Evolutionary conservation across 129 eudicot genomes (phyloP), one percentile per base, ranked within the genome.

Genomic region (Flaveria bidentis): DNA sequence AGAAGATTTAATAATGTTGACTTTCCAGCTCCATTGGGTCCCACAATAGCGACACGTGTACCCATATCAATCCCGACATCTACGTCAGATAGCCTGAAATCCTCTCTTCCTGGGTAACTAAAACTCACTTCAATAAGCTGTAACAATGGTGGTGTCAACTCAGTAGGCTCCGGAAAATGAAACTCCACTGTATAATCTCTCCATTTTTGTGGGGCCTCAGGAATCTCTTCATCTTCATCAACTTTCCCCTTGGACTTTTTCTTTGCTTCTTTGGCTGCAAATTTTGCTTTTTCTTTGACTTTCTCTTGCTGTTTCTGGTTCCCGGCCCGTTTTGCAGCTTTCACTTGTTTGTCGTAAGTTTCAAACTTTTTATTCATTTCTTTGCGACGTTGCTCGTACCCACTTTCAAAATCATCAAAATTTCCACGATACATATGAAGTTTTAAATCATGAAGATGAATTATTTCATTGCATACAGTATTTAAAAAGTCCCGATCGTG

Each of bases 381-480:
- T 53, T 17, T 53, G 61, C 22, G 61, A 17, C 61, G 23, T 15
- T 53, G 26, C 26, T 53, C 25, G 10, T 53, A n/a, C 60, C 60
- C 60, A 53, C 17, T 17, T 53, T n/a, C 60, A 53, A 53, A 53
- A 53, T 53, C 60, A 53, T 53, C 23, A 16, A 52, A 52, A n/a
- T n/a, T 53, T 17, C 60, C 60, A 53, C 10, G 22, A 5, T 47
- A 53, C 60, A 53, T 53, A n/a, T 17, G 60, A 53, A 53, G 60
- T 53, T 53, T 53, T n/a, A n/a, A 53, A n/a, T 53, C 22, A 53
- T 53, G 60, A 53, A 16, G 60, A 53, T 53, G 60, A 53, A 53
- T 16, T 53, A 17, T 53, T 53, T 17, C 60, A 14, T 53, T 16
- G 23, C 60, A 53, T 53, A 17, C 60, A 1, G 10, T n/a, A n/a